Conservation (phyloP, 192 early-diverging fungal genomes). For the Neocallimastix lanati region DNA sequence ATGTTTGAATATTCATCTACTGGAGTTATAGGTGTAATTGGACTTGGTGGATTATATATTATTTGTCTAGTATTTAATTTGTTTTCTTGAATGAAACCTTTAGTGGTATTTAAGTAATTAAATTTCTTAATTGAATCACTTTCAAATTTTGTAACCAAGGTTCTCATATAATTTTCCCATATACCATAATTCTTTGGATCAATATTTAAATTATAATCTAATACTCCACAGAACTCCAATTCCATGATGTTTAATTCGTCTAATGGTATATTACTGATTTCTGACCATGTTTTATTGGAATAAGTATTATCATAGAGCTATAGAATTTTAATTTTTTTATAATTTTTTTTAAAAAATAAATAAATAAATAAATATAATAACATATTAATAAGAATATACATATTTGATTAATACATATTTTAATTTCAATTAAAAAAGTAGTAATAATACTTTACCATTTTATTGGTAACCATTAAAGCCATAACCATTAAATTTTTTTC, state of each 20-base stretch:
- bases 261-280: conserved; percentile 62
- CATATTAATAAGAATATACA: too few species aligned
- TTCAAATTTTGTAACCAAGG: background rate
- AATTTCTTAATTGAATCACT: background rate
- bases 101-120: background rate
- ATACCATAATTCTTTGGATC: background rate
- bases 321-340: too few species aligned
- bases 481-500: background rate
- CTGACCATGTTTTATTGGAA: conserved; percentile 74
- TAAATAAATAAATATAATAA: too few species aligned
- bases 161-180: background rate
- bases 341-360: too few species aligned
- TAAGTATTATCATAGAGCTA: conserved; percentile 56
- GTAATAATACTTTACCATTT: background rate
- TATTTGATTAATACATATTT: too few species aligned
- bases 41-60: background rate
- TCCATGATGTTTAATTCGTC: conserved; percentile 67
- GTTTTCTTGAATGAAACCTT: background rate
- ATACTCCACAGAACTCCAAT: conserved; percentile 2
- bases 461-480: background rate
- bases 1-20: background rate
- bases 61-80: background rate
- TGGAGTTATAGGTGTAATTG: background rate
- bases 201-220: background rate
- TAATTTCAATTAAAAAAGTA: too few species aligned